Evolutionary conservation across 2,329 filamentous ascomycete genomes (phyloP).

Genomic region (Scytalidium lignicola): DNA sequence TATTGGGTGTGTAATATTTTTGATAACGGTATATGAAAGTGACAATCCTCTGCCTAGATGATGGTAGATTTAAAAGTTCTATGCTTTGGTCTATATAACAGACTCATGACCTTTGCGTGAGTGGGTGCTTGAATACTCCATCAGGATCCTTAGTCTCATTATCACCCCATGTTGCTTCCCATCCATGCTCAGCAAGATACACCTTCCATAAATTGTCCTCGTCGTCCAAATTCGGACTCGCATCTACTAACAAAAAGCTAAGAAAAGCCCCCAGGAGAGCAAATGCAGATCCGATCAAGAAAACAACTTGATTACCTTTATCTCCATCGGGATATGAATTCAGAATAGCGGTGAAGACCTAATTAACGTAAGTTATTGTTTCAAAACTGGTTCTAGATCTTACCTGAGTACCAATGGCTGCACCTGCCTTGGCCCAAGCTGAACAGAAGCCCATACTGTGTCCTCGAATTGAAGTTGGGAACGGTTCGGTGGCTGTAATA

Average conservation of each 20-base stretch:
- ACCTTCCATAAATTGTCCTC: constrained; percentile 39
- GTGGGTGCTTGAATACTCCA: too few species aligned
- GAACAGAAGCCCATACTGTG: constrained; percentile 47
- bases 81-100: too few species aligned
- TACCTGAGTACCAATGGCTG: constrained; percentile 46
- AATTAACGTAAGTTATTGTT: too few species aligned
- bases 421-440: constrained; percentile 46
- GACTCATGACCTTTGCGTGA: too few species aligned
- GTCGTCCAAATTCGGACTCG: constrained; percentile 37
- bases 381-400: too few species aligned
- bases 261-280: constrained; percentile 42
- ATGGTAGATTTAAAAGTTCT: too few species aligned
- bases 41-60: too few species aligned
- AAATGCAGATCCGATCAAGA: constrained; percentile 47
- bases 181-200: constrained; percentile 39
- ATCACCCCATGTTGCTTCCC: constrained; percentile 42
- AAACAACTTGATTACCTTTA: constrained; percentile 44
- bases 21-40: too few species aligned
- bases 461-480: constrained; percentile 46
- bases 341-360: constrained; percentile 43
- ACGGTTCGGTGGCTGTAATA: constrained; percentile 45
- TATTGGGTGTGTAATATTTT: too few species aligned
- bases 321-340: too few species aligned
- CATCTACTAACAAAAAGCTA: constrained; percentile 42
- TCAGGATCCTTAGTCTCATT: too few species aligned